Base-by-base conservation (phyloP, 306 rosid species). In the Trifolium dubium region DNA sequence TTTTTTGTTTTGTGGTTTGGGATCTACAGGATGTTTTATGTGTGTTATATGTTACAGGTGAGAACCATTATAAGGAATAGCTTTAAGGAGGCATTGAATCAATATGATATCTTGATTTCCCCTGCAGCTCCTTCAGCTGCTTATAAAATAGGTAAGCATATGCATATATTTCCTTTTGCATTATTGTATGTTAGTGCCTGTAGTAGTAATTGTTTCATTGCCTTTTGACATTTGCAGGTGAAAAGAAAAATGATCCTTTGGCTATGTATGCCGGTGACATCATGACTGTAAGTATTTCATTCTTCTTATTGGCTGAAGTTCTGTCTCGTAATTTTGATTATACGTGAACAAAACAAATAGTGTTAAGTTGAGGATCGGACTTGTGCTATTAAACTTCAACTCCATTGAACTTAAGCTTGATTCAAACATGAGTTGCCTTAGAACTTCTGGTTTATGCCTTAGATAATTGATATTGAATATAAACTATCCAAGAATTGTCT, bases 111-210 rank as follows among this genome's bases (percentile, higher is more conserved):
- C 76, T 76, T 94, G 79, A 88, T 94, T 80, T 94, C 97, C 83
- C 99, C 99, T 37, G 97, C 95, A 64, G 90, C 99, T 71, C 97
- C 99, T 40, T 87, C 99, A 34, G 90, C 92, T 73, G 97, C 99
- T 64, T 94, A 91, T 82, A 89, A 86, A 83, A 94, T 91, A 72
- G 99, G 99, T 89, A 76, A 68, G 86, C 75, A 68, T 41, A 56
- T 73, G 39, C 46, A 1, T 56, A 29, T 50, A 46, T 60, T 84
- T 75, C 28, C 56, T 64, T 77, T 47, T 35, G 60, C 62, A 30
- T 70, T 28, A 10, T 12, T 68, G 49, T 50, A 34, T 14, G 47
- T 19, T 17, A 15, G 13, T 32, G 14, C 56, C 69, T 14, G 54
- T 55, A 15, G 13, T 58, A 69, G 66, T 71, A 73, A 74, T 69